Conservation (phyloP, 2,329 filamentous ascomycete species). For the Phoma sp. region DNA sequence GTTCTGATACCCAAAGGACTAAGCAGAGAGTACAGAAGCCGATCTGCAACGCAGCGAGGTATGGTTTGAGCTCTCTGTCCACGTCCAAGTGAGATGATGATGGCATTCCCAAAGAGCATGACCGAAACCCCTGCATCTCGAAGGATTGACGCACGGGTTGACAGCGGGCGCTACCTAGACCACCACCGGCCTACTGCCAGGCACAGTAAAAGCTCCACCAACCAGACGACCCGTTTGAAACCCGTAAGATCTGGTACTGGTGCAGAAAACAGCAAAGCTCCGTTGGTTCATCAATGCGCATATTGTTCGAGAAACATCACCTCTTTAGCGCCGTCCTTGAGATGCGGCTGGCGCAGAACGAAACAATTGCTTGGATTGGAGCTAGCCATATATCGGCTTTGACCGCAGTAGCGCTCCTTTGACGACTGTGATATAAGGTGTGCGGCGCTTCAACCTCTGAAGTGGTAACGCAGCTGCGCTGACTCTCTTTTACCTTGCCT, state of each 20-base stretch:
- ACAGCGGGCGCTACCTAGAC: conserved; percentile 21
- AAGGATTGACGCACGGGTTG: conserved; percentile 23
- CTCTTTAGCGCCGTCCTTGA: conserved; percentile 24
- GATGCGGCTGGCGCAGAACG: conserved; percentile 34
- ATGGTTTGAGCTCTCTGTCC: neutral
- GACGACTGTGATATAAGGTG: conserved; percentile 30
- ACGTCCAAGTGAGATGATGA: neutral
- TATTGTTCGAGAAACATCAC: conserved; percentile 29
- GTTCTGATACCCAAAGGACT: too few relatives aligned
- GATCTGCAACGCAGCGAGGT: neutral
- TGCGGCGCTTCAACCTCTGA: conserved; percentile 9
- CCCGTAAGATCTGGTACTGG: conserved; percentile 22
- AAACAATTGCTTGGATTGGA: conserved; percentile 30
- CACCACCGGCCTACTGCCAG: conserved; percentile 16
- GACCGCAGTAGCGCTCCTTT: conserved; percentile 23
- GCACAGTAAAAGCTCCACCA: conserved; percentile 27
- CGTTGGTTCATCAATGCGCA: conserved; percentile 28
- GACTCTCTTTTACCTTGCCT: conserved; percentile 36
- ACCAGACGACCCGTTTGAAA: conserved; percentile 15
- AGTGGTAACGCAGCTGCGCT: conserved; percentile 40
- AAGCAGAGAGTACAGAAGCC: neutral
- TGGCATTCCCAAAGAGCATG: neutral
- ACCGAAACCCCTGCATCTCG: conserved; percentile 28
- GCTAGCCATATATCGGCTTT: conserved; percentile 24
- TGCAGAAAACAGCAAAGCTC: conserved; percentile 19